Base-by-base conservation (phyloP, 768 basidiomycete genomes). In the Tricholoma flavovirens region DNA sequence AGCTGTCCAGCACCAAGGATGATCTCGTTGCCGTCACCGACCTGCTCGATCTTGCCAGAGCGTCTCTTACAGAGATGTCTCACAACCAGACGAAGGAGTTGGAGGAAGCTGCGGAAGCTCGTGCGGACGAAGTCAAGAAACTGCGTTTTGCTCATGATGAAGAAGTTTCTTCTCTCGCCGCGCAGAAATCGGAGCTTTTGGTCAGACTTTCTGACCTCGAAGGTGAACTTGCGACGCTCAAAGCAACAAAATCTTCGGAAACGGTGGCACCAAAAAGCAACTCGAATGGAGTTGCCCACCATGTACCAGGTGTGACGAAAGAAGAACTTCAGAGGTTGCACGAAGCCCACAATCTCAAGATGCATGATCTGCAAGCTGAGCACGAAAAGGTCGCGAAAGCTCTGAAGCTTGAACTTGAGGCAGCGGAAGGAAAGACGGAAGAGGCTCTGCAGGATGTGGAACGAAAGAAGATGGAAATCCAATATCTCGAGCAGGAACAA, bases 301-400 rank as follows among this genome's bases (percentile, higher is more conserved):
- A 76, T 32, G 69, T 75, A 48, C 73, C 77, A 8, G 79, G 75
- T 14, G 82, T 90, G 7, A 81, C 88, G 33, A 86, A 83, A 62
- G 90, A 90, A 60, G 90, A 93, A 55, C 71, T 94, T 38, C 83
- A 84, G 66, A 81, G 77, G 64, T 71, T 90, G 65, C 88, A 93
- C 60, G 87, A 90, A 67, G 92, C 92, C 5, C 92, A 94, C 68
- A 89, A 88, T 66, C 75, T 87, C 59, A 93, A 87, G 74, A 67
- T 94, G 60, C 74, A 84, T 51, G 90, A 93, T 69, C 60, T 92
- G 54, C 77, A 87, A 66, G 83, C 84, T 14, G 81, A 80, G 19
- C 82, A 88, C 63, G 83, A 84, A 29, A 84, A 83, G 61, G 74
- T 73, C 24, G 66, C 83, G 49, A 81, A 80, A 61, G 73, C 62